Percentiles rank a stretch among this genome's conserved stretches.
Evolutionary conservation across 2,329 filamentous ascomycete genomes (phyloP).

Genomic region (Fusarium temperatum): DNA sequence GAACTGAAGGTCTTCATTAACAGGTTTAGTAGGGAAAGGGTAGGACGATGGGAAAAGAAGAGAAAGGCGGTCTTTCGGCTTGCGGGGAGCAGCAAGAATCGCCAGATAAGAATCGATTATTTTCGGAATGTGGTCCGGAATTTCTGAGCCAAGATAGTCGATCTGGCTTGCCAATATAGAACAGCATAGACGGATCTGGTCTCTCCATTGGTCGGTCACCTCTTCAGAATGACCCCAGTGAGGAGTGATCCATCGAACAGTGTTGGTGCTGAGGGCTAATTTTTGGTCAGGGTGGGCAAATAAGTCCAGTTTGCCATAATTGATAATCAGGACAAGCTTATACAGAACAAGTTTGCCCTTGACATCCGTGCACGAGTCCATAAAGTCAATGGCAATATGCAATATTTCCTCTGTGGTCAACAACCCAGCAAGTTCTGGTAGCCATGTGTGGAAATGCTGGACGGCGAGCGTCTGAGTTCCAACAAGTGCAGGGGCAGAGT

Average conservation of each 20-base stretch:
- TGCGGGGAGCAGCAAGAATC: conserved; percentile 67
- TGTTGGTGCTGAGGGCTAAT: conserved; percentile 79
- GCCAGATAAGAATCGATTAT: conserved; percentile 88
- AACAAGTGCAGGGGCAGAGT: conserved; percentile 82
- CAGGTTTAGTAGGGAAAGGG: conserved; percentile 81
- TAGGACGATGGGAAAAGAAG: conserved; percentile 90
- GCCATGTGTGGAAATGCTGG: conserved; percentile 96
- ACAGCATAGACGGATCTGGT: conserved; percentile 92
- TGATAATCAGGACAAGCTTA: conserved; percentile 91
- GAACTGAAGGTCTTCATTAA: conserved; percentile 69
- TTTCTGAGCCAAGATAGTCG: conserved; percentile 78
- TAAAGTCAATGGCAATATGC: conserved; percentile 90
- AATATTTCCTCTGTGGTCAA: conserved; percentile 86
- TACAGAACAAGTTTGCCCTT: conserved; percentile 93
- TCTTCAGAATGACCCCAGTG: conserved; percentile 85
- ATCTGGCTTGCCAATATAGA: conserved; percentile 90
- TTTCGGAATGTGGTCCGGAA: conserved; percentile 89
- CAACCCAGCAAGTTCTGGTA: conserved; percentile 85
- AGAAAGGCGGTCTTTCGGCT: conserved; percentile 74
- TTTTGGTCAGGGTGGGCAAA: conserved; percentile 83
- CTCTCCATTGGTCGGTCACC: conserved; percentile 86
- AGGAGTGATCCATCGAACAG: conserved; percentile 87
- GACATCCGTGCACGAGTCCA: conserved; percentile 87
- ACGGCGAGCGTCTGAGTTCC: conserved; percentile 95
- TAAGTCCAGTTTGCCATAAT: conserved; percentile 83